Percentiles rank a stretch among this genome's conserved stretches.
Conservation (phyloP, 2,329 filamentous ascomycete species). For the Colletotrichum graminicola region DNA sequence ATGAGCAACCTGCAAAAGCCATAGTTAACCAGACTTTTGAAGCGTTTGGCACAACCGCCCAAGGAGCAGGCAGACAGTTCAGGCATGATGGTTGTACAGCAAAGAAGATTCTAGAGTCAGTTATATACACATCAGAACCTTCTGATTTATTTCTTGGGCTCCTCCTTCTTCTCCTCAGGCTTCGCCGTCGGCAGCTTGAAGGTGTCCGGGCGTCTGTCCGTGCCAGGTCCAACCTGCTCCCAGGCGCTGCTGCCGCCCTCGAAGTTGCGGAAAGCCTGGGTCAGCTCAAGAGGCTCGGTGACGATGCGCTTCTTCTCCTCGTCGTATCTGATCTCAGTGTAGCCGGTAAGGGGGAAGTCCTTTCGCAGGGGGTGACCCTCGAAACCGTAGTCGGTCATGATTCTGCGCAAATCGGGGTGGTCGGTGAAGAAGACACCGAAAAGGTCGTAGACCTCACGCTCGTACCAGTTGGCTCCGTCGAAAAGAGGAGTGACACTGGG, state of each 20-base stretch:
- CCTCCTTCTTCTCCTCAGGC: slow-evolving; percentile 91
- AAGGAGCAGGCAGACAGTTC: neutral
- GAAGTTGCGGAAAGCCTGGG: slow-evolving; percentile 98
- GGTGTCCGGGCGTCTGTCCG: slow-evolving; percentile 82
- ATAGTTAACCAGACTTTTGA: neutral
- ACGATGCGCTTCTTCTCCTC: slow-evolving; percentile 99
- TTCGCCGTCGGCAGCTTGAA: slow-evolving; percentile 97
- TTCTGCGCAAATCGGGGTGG: slow-evolving; percentile 94
- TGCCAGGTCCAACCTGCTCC: slow-evolving; percentile 76
- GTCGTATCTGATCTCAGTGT: slow-evolving; percentile 97
- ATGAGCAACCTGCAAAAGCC: neutral
- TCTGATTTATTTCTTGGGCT: slow-evolving; percentile 84
- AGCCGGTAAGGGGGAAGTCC: slow-evolving; percentile 97
- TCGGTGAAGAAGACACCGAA: slow-evolving; percentile 97
- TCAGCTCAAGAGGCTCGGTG: slow-evolving; percentile 96
- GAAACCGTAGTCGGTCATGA: slow-evolving; percentile 99
- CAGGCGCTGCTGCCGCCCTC: slow-evolving; percentile 84
- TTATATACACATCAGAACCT: slow-evolving; percentile 43
- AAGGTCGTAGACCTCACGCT: slow-evolving; percentile 96
- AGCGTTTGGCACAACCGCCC: neutral
- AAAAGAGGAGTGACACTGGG: slow-evolving; percentile 88
- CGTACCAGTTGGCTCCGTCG: slow-evolving; percentile 98
- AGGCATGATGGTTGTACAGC: slow-evolving; percentile 41
- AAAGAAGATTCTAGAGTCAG: slow-evolving; percentile 40
- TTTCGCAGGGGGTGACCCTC: slow-evolving; percentile 97